Evolutionary conservation across 2,329 filamentous ascomycete species (phyloP).

Genomic region (Amauroascus verrucosus): DNA sequence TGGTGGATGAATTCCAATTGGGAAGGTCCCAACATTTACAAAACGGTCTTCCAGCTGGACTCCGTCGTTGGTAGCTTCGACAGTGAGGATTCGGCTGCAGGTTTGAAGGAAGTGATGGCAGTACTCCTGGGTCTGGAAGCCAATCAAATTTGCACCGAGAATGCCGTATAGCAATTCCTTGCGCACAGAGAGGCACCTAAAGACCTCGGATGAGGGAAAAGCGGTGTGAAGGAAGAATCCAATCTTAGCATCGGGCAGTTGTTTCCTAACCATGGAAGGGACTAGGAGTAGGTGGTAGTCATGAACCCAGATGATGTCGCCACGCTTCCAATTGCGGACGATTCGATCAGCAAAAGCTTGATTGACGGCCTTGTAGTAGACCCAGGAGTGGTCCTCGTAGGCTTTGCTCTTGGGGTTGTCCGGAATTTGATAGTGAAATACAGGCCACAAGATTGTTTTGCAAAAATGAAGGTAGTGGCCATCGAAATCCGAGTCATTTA

Average conservation of each 20-base stretch:
- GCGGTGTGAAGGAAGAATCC: slow-evolving; percentile 93
- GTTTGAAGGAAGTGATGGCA: slow-evolving; percentile 91
- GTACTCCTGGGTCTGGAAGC: slow-evolving; percentile 90
- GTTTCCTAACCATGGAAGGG: slow-evolving; percentile 77
- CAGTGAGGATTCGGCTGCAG: slow-evolving; percentile 80
- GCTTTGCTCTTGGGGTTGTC: slow-evolving; percentile 98
- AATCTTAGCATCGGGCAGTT: slow-evolving; percentile 79
- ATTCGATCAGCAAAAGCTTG: slow-evolving; percentile 88
- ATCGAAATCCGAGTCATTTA: slow-evolving; percentile 84
- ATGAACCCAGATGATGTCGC: slow-evolving; percentile 88
- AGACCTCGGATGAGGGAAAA: slow-evolving; percentile 93
- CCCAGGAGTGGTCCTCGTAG: slow-evolving; percentile 93
- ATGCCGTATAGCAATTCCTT: slow-evolving; percentile 84
- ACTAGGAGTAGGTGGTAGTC: slow-evolving; percentile 91
- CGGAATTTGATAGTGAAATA: slow-evolving; percentile 96
- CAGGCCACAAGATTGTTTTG: slow-evolving; percentile 95
- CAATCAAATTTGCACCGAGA: slow-evolving; percentile 82
- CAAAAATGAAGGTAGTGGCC: slow-evolving; percentile 93
- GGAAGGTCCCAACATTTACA: slow-evolving; percentile 72
- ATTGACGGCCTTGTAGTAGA: slow-evolving; percentile 86
- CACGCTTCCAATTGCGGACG: slow-evolving; percentile 82
- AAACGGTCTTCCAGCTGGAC: slow-evolving; percentile 88
- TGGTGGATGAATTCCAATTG: slow-evolving; percentile 83
- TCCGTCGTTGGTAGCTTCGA: slow-evolving; percentile 79
- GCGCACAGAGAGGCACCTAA: slow-evolving; percentile 78